Evolutionary conservation across 352 stramenopile genomes (phyloP).

Genomic region (Pythium inflatum): DNA sequence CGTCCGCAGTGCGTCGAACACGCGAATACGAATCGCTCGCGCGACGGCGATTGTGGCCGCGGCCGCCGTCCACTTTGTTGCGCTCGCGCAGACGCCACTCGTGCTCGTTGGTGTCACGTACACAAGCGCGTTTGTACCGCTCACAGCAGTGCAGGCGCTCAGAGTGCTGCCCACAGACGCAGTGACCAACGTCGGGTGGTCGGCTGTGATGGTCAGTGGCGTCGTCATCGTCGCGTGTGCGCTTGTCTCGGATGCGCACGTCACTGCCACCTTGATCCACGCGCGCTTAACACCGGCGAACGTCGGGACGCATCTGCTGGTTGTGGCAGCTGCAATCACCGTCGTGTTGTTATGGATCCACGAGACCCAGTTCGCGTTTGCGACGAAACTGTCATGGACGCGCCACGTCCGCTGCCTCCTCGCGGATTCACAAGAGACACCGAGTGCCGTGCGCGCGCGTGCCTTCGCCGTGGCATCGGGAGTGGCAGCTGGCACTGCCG

Average conservation of each 20-base stretch:
- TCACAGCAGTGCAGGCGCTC: neutral
- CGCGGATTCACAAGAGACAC: constrained; percentile 3
- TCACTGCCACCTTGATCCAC: constrained; percentile 10
- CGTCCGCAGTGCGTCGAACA: no score
- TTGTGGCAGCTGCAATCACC: constrained; percentile 18
- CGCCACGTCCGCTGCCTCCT: constrained; percentile 1
- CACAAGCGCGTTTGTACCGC: neutral
- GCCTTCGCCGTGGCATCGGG: constrained; percentile 39
- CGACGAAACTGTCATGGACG: constrained; percentile 1
- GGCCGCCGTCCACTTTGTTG: neutral
- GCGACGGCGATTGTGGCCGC: neutral
- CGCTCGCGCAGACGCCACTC: constrained; percentile 27
- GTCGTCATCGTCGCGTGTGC: neutral
- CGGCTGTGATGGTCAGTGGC: constrained; percentile 16
- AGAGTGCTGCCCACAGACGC: neutral
- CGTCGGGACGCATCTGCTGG: constrained; percentile 29
- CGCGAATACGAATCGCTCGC: neutral
- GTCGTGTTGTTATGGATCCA: constrained; percentile 25
- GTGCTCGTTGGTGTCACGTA: constrained; percentile 22
- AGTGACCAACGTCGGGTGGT: neutral
- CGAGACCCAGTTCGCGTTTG: constrained; percentile 23
- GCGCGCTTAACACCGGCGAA: constrained; percentile 9
- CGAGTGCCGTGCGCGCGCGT: constrained; percentile 13
- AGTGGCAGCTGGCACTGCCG: constrained; percentile 28
- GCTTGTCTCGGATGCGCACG: neutral